Conservation (phyloP, 1,139 yeast species). For the Meyerozyma elateridarum region DNA sequence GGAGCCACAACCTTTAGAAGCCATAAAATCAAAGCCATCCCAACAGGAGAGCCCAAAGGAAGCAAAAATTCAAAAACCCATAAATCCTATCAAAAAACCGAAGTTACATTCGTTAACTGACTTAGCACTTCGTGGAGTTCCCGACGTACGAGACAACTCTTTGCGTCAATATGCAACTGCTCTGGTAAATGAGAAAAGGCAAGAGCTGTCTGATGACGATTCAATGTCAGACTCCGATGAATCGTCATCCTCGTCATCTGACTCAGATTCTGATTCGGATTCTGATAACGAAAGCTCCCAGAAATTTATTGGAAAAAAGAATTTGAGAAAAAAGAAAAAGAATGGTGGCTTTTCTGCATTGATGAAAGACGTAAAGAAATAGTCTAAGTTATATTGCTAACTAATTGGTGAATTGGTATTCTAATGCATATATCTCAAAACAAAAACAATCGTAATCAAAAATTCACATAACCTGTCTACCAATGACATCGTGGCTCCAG, state of each 20-base stretch:
- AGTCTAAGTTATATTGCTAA: not conserved
- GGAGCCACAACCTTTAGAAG: too few relatives aligned
- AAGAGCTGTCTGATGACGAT: conserved; percentile 15
- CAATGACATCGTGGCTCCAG: conserved; percentile 26
- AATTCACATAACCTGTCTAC: conserved; percentile 13
- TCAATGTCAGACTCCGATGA: conserved; percentile 16
- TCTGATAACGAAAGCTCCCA: conserved; percentile 20
- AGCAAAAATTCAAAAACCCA: too few relatives aligned
- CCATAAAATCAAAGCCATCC: too few relatives aligned
- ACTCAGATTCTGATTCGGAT: conserved; percentile 19
- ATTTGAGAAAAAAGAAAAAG: conserved; percentile 21
- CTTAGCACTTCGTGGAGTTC: conserved; percentile 54
- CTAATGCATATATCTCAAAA: conserved; percentile 4
- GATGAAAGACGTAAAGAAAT: conserved; percentile 43
- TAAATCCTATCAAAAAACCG: conserved; percentile 20
- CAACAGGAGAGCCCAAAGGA: too few relatives aligned
- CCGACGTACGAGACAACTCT: conserved; percentile 49
- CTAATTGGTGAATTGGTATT: conserved; percentile 3
- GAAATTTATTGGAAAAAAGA: conserved; percentile 16
- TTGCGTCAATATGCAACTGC: conserved; percentile 5
- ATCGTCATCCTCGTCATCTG: conserved; percentile 7
- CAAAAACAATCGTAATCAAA: conserved; percentile 1
- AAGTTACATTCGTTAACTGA: conserved; percentile 51
- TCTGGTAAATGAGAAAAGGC: conserved; percentile 14
- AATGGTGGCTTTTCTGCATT: conserved; percentile 50